Percentiles rank a stretch among this genome's conserved stretches.
Conservation (phyloP, 116 monocot species). For the Cymodocea nodosa region DNA sequence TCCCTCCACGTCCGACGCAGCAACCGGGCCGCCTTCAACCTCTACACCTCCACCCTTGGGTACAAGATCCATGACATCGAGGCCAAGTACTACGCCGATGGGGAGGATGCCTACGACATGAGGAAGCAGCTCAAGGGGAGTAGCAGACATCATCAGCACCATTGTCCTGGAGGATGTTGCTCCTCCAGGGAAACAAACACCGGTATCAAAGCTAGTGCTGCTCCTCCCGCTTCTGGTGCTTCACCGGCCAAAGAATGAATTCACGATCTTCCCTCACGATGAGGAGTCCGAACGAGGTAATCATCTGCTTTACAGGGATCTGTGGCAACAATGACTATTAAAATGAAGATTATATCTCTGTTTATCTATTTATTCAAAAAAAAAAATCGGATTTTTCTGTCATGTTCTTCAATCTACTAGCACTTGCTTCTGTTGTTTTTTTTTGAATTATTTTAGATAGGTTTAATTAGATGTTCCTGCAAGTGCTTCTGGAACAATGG, state of each 20-base stretch:
- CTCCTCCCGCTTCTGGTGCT: not conserved
- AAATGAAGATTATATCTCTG: too few species aligned
- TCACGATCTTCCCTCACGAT: not conserved
- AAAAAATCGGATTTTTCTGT: too few species aligned
- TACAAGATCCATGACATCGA: conserved; percentile 83
- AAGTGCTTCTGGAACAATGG: too few species aligned
- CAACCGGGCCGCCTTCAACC: conserved; percentile 79
- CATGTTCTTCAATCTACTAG: too few species aligned
- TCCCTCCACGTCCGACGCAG: conserved; percentile 76
- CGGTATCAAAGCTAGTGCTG: conserved; percentile 10
- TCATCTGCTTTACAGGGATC: too few species aligned
- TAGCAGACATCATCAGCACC: conserved; percentile 32
- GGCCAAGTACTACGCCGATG: conserved; percentile 92
- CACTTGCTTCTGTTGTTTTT: too few species aligned
- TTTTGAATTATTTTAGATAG: too few species aligned
- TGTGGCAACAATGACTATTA: too few species aligned
- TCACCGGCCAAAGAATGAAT: not conserved
- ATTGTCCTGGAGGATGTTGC: conserved; percentile 22
- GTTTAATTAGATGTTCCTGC: too few species aligned
- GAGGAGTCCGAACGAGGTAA: too few species aligned
- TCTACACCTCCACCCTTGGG: conserved; percentile 69
- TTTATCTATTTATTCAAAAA: too few species aligned
- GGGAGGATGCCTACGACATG: conserved; percentile 95
- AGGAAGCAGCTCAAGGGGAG: conserved; percentile 54
- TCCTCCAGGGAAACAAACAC: conserved; percentile 19